These are phyloP conservation scores for Ascochyta pisi DNA, from an alignment of 2,329 filamentous ascomycete species.

Conservation along the genomic window DNA sequence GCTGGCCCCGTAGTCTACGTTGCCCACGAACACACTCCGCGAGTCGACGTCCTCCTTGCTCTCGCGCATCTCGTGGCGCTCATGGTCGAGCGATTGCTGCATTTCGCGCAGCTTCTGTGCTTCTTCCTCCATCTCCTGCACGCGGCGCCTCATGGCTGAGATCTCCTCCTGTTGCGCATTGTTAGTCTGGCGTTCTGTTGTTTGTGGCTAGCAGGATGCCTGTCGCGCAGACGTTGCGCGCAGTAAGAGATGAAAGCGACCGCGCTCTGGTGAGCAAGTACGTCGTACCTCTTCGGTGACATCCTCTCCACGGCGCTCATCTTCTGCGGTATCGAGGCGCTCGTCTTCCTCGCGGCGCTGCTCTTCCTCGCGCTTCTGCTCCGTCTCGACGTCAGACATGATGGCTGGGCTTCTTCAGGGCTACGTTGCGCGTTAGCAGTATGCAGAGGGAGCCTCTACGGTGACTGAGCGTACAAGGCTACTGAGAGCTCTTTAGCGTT, in stretches of 20 bases:
- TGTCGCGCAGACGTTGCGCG: neutral
- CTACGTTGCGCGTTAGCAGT: constrained; percentile 12
- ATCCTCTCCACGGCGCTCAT: constrained; percentile 34
- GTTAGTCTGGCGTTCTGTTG: constrained; percentile 9
- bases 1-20: constrained; percentile 96
- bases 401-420: neutral
- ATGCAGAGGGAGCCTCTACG: neutral
- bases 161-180: constrained; percentile 48
- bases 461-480: constrained; percentile 11
- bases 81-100: constrained; percentile 75
- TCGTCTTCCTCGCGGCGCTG: constrained; percentile 43
- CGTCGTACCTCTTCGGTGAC: constrained; percentile 46
- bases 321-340: constrained; percentile 44
- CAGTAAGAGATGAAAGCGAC: neutral
- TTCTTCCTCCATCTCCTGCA: constrained; percentile 66
- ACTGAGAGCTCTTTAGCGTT: neutral
- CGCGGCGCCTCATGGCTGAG: constrained; percentile 60
- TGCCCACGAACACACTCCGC: constrained; percentile 96
- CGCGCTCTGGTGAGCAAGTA: neutral
- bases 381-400: constrained; percentile 43
- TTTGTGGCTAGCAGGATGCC: neutral
- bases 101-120: constrained; percentile 62
- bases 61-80: constrained; percentile 81
- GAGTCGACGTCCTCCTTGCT: constrained; percentile 96
- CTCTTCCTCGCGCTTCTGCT: constrained; percentile 41